A percentile compares a stretch with the other conserved stretches of the same genome.
These are phyloP conservation scores for Achlya hypogyna DNA, from an alignment of 352 stramenopile species.

Conservation along the genomic window DNA sequence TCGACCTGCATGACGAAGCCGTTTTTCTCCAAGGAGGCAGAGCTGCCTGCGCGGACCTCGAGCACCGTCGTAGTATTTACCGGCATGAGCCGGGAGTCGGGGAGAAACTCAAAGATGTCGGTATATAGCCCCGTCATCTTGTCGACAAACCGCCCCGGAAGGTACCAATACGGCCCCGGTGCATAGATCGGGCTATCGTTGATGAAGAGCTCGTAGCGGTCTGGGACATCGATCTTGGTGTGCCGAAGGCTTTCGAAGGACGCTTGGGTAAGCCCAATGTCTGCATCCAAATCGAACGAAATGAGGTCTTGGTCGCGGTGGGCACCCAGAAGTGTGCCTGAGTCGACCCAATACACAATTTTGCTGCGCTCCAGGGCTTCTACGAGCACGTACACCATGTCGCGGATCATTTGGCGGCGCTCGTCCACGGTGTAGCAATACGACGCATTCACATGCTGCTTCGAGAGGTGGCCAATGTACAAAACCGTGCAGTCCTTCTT, in stretches of 20 bases:
- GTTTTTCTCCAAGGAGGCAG: too few relatives aligned
- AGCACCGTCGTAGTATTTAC: too few relatives aligned
- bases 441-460: not conserved
- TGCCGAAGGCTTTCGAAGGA: slow-evolving; percentile 18
- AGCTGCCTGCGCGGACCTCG: too few relatives aligned
- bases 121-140: not conserved
- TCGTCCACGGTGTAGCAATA: not conserved
- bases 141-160: slow-evolving; percentile 3
- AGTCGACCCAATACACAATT: slow-evolving; percentile 77
- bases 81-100: too few relatives aligned
- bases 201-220: not conserved
- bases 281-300: slow-evolving; percentile 72
- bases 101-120: not conserved
- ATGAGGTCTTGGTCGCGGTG: slow-evolving; percentile 53
- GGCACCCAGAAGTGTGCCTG: slow-evolving; percentile 60
- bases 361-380: slow-evolving; percentile 29
- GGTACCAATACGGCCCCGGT: not conserved
- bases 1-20: not conserved
- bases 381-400: slow-evolving; percentile 22
- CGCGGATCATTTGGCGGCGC: slow-evolving; percentile 22
- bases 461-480: not conserved
- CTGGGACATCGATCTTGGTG: not conserved
- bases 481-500: not conserved
- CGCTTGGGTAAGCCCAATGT: slow-evolving; percentile 41
- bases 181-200: not conserved